Base-by-base conservation (phyloP, 305 asterid species). In the Fraxinus albicans region DNA sequence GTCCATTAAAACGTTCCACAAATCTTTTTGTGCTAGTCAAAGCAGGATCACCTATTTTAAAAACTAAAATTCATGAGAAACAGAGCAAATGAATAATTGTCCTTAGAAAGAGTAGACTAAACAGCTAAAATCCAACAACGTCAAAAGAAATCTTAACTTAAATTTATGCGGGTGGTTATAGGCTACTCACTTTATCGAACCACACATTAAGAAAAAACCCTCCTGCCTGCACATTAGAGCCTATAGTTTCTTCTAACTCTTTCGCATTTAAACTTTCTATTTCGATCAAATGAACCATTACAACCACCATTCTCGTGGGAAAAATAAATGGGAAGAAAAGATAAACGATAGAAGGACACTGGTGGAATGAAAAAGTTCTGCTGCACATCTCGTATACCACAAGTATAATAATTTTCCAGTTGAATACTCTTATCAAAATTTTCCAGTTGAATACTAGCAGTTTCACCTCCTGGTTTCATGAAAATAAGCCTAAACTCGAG, bases 381-480 rank as follows among this genome's bases (percentile, higher is more conserved):
- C 77, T 44, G 19, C 82, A 50, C 82, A 70, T 72, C 40, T 69
- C 77, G 35, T 55, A 82, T 27, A 31, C 21, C 44, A 31, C 58
- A 73, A 34, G 63, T 8, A 2, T 21, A n/a, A n/a, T n/a, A n/a
- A n/a, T 38, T 82, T 34, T 65, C 38, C 81, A 77, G 67, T 60
- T 73, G 6, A 70, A 65, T 17, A 19, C 73, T 23, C n/a, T n/a
- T n/a, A n/a, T n/a, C n/a, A n/a, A n/a, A n/a, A n/a, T 38, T 82
- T 34, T 65, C 38, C 81, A 77, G 67, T 60, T 73, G 6, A 70
- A 65, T 17, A 19, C 73, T 23, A 78, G 67, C 42, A 65, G 50
- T 67, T 69, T 80, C 81, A 79, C 82, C 70, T 55, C 63, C 53
- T 23, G 80, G 77, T 70, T 69, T 60, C 53, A 55, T 21, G 4